Conservation (phyloP, 139 green algal species). For the Micractinium sp. region DNA sequence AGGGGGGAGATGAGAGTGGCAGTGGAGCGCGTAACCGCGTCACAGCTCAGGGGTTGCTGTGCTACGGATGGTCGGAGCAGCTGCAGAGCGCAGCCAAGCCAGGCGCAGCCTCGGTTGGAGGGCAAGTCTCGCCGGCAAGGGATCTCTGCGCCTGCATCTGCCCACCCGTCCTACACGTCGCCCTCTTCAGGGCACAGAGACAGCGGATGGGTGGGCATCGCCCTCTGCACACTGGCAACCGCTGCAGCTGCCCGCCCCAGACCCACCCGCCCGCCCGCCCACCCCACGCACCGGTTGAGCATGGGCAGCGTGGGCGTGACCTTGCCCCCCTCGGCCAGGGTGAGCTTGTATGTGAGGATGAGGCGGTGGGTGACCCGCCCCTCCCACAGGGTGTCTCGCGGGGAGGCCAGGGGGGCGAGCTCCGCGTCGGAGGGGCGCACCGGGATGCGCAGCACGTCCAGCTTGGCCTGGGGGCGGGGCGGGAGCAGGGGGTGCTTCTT, state of each 20-base stretch:
- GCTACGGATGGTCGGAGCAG: background rate
- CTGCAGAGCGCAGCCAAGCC: background rate
- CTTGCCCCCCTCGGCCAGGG: slow-evolving; percentile 75
- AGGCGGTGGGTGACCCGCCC: slow-evolving; percentile 75
- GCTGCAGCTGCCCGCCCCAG: background rate
- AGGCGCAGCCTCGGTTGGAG: too few species aligned
- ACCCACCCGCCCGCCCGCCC: too few species aligned
- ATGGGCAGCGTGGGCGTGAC: slow-evolving; percentile 67
- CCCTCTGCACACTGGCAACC: background rate
- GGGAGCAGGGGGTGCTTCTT: background rate
- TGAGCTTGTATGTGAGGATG: slow-evolving; percentile 87
- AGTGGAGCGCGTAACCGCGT: too few species aligned
- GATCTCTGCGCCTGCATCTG: too few species aligned
- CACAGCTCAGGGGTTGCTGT: too few species aligned
- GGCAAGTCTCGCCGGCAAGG: too few species aligned
- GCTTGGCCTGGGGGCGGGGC: slow-evolving; percentile 49
- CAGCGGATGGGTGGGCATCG: background rate
- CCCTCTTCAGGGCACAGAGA: background rate
- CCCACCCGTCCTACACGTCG: background rate
- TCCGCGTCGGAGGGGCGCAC: slow-evolving; percentile 61
- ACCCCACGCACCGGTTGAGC: slow-evolving; percentile 66
- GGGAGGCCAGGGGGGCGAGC: slow-evolving; percentile 54
- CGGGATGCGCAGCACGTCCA: slow-evolving; percentile 67
- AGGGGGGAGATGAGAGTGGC: background rate
- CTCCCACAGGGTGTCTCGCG: slow-evolving; percentile 72